Conservation (phyloP, 805 yeast genomes). For the Wickerhamomyces canadensis region DNA sequence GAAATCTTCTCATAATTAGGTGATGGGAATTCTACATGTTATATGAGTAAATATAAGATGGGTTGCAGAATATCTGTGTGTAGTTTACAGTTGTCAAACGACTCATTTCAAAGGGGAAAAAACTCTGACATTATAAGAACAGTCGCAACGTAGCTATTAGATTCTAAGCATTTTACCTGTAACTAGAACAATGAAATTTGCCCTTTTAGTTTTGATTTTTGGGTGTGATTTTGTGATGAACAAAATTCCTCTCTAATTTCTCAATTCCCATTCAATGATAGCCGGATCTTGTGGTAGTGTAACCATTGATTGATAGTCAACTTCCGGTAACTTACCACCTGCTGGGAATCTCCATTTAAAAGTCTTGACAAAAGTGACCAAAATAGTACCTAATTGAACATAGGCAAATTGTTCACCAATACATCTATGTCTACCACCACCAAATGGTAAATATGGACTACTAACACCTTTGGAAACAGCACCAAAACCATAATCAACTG, state of each 20-base stretch:
- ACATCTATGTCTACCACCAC: conserved; percentile 99
- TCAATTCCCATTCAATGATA: conserved; percentile 63
- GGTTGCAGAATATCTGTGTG: no score
- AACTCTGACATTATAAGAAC: no score
- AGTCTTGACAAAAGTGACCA: conserved; percentile 69
- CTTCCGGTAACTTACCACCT: conserved; percentile 52
- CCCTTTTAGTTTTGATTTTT: no score
- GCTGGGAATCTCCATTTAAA: conserved; percentile 68
- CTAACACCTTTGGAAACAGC: conserved; percentile 92
- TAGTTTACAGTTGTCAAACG: no score
- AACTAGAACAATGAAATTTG: no score
- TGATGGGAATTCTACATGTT: no score
- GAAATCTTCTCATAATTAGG: no score
- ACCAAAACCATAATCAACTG: conserved; percentile 96
- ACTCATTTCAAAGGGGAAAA: no score
- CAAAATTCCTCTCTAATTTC: conserved; percentile 33
- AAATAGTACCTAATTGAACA: conserved; percentile 82
- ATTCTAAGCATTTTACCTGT: no score
- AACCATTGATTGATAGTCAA: conserved; percentile 88
- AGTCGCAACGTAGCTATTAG: no score
- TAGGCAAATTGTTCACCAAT: conserved; percentile 98
- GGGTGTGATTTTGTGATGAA: no score
- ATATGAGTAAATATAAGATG: no score
- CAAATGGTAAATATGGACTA: conserved; percentile 95
- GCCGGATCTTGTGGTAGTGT: conserved; percentile 84